Percentiles rank a stretch among this genome's conserved stretches.
These are phyloP conservation scores for Achaetomiella virescens DNA, from an alignment of 495 filamentous ascomycete genomes.

Conservation along the genomic window DNA sequence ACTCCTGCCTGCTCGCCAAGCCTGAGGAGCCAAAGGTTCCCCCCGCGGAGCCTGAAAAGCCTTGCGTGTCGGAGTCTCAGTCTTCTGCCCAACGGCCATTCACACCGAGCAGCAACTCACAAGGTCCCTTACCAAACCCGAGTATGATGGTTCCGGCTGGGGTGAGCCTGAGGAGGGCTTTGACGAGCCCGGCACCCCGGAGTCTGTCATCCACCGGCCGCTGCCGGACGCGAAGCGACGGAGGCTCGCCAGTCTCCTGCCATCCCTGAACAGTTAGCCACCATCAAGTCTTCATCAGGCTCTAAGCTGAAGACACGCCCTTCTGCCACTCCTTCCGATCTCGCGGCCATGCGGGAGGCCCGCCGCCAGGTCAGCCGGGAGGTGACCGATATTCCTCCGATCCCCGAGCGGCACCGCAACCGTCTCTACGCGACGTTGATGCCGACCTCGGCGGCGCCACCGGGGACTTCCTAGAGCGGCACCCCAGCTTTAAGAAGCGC, in stretches of 20 bases:
- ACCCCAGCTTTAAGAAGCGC: conserved; percentile 53
- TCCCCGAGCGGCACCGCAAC: conserved; percentile 53
- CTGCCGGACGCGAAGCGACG: conserved; percentile 44
- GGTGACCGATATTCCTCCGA: conserved; percentile 53
- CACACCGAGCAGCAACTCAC: conserved; percentile 53
- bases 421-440: conserved; percentile 42
- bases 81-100: conserved; percentile 51
- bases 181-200: conserved; percentile 70
- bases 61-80: conserved; percentile 45
- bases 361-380: conserved; percentile 77
- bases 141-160: conserved; percentile 52
- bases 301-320: conserved; percentile 84
- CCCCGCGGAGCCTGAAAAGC: conserved; percentile 30
- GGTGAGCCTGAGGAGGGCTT: conserved; percentile 47
- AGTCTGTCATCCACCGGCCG: conserved; percentile 88
- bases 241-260: conserved; percentile 47
- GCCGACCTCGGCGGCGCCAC: conserved; percentile 24
- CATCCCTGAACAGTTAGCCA: conserved; percentile 79
- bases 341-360: conserved; percentile 79
- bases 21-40: conserved; percentile 28
- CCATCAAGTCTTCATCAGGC: conserved; percentile 78
- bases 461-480: conserved; percentile 40
- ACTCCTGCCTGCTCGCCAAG: conserved; percentile 39
- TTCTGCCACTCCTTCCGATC: conserved; percentile 78
- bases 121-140: conserved; percentile 40